These are phyloP conservation scores for Smittium mucronatum DNA, from an alignment of 371 early-diverging fungal species.

Conservation along the genomic window DNA sequence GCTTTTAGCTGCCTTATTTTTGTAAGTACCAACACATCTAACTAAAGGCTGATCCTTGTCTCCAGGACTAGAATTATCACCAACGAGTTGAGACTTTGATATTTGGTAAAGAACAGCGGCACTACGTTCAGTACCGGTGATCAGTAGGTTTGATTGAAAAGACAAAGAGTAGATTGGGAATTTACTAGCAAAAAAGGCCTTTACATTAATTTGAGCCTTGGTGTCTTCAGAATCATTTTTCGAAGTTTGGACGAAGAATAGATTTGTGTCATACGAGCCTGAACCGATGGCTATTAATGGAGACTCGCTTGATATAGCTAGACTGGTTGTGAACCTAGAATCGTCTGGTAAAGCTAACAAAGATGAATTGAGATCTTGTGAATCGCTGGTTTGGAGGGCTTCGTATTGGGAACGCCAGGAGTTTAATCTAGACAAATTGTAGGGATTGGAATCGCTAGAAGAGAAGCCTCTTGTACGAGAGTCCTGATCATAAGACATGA, in stretches of 20 bases:
- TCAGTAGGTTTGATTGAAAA: slow-evolving; percentile 22
- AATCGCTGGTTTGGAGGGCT: slow-evolving; percentile 25
- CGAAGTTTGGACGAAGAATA: slow-evolving; percentile 32
- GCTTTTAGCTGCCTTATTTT: slow-evolving; percentile 32
- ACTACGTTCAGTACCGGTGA: slow-evolving; percentile 33
- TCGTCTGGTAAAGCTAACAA: slow-evolving; percentile 29
- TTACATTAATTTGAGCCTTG: slow-evolving; percentile 19
- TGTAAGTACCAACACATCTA: slow-evolving; percentile 29
- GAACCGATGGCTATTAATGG: slow-evolving; percentile 34
- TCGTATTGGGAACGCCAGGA: slow-evolving; percentile 26
- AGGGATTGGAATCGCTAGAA: background rate
- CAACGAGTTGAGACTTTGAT: slow-evolving; percentile 25
- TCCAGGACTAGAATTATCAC: slow-evolving; percentile 3
- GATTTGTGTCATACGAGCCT: slow-evolving; percentile 32
- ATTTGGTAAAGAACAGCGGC: slow-evolving; percentile 31
- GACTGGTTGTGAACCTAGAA: slow-evolving; percentile 29
- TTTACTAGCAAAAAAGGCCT: slow-evolving; percentile 34
- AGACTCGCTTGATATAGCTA: slow-evolving; percentile 31
- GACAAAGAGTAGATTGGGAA: slow-evolving; percentile 32
- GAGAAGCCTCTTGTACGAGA: too few relatives aligned
- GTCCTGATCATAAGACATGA: too few relatives aligned
- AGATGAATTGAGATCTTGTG: slow-evolving; percentile 23
- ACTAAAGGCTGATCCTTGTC: slow-evolving; percentile 18
- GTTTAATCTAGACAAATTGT: slow-evolving; percentile 5
- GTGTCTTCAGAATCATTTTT: slow-evolving; percentile 10